Base-by-base conservation (phyloP, 2,329 filamentous ascomycete species). In the Clathrospora elynae region DNA sequence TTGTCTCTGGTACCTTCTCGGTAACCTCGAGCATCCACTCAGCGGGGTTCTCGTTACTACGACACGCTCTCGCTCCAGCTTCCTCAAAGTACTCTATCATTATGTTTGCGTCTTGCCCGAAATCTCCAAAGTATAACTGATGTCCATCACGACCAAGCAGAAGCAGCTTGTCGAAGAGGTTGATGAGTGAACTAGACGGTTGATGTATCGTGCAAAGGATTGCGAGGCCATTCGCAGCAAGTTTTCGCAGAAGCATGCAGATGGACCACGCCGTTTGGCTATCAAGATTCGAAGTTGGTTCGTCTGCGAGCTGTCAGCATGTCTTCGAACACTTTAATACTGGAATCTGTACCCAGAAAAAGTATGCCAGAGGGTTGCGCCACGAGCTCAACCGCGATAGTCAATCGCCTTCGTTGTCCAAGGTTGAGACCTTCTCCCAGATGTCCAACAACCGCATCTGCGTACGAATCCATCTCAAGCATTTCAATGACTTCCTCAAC, bases 121-220 rank as follows among this genome's bases (percentile, higher is more conserved):
- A 83, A 1, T 87, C 82, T 35, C 87, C 88, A 63, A 89, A 91
- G 72, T 92, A 92, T 23, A 90, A 83, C 0, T 84, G 88, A 61
- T 76, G 80, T 38, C 88, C 88, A 34, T 86, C 86, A 61, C 81
- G 84, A 18, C 83, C 83, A 6, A 92, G 75, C 71, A 92, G 86
- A 17, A 91, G 77, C 3, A 93, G 78, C 32, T 85, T 79, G 58
- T 92, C 87, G 64, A 93, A 96, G 39, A 87, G 83, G 66, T 95
- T 86, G 75, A 96, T 95, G 22, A 96, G 78, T 77, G 91, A 87
- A 16, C 90, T 88, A 4, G 89, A 95, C 10, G 91, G 91, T 70
- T 96, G 91, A 68, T 96, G 91, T 47, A 96, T 95, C 0, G 91
- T 96, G 72, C 89, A 95, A 9, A 96, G 82, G 67, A 96, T 87